These are phyloP conservation scores for Pleurotus ostreatus DNA, from an alignment of 768 basidiomycete genomes.

Conservation along the genomic window DNA sequence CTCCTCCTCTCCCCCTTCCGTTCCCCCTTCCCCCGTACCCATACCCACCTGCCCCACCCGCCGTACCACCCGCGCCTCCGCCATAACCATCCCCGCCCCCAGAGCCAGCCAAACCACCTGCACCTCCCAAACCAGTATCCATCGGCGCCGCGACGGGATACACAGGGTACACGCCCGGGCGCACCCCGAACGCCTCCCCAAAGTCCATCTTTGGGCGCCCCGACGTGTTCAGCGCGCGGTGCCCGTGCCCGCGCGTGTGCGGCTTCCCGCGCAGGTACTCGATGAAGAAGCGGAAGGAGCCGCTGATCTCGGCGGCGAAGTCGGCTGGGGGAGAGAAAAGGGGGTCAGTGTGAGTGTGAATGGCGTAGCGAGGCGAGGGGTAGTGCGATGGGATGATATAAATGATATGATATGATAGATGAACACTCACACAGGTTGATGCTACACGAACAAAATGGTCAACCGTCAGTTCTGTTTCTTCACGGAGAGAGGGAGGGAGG, in stretches of 20 bases:
- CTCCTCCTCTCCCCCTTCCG: background rate
- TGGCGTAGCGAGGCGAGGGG: too few species aligned
- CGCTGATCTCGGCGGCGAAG: slow-evolving; percentile 59
- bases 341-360: background rate
- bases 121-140: background rate
- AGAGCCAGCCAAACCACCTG: background rate
- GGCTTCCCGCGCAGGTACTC: slow-evolving; percentile 29
- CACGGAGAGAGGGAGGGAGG: background rate
- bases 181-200: slow-evolving; percentile 35
- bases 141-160: background rate
- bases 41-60: background rate
- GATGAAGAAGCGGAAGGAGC: slow-evolving; percentile 61
- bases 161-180: background rate
- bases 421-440: slow-evolving; percentile 27
- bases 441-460: slow-evolving; percentile 11
- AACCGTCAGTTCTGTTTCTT: too few species aligned
- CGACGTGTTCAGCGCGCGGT: slow-evolving; percentile 4
- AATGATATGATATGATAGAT: too few species aligned
- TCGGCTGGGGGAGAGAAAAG: slow-evolving; percentile 39
- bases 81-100: background rate
- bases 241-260: slow-evolving; percentile 15
- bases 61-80: background rate
- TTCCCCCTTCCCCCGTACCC: background rate
- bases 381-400: too few species aligned
- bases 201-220: slow-evolving; percentile 19